Evolutionary conservation across 2,329 filamentous ascomycete species (phyloP).

Genomic region (Paracoccidioides lutzii): DNA sequence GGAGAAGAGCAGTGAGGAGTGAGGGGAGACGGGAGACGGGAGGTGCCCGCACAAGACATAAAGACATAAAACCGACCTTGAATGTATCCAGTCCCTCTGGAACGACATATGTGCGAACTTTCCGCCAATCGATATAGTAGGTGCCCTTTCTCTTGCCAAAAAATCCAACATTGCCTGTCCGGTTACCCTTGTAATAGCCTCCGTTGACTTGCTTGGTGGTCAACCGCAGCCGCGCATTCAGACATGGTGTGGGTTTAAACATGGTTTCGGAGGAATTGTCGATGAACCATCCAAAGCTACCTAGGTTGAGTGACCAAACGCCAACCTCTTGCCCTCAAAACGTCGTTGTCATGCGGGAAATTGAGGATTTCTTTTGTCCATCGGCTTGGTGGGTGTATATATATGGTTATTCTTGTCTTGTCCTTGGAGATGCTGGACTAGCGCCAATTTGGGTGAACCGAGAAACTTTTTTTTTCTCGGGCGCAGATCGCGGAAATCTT

Average conservation of each 20-base stretch:
- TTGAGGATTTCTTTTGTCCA: too few species aligned
- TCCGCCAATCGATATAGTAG: conserved; percentile 71
- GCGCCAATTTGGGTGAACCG: neutral
- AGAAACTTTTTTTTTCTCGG: neutral
- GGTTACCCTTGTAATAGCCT: conserved; percentile 94
- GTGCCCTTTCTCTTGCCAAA: conserved; percentile 44
- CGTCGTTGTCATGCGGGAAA: neutral
- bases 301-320: neutral
- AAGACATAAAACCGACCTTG: conserved; percentile 42
- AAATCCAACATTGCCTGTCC: conserved; percentile 75
- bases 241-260: conserved; percentile 35
- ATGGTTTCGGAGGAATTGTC: conserved; percentile 16
- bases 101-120: conserved; percentile 82
- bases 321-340: neutral
- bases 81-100: conserved; percentile 56
- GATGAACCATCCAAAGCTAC: neutral
- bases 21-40: conserved; percentile 5
- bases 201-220: conserved; percentile 89
- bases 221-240: conserved; percentile 62
- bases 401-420: neutral
- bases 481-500: neutral
- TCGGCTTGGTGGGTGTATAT: neutral
- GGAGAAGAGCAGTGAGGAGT: neutral
- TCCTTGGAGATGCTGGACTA: neutral
- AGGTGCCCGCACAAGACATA: neutral